Evolutionary conservation across 1,284 basidiomycete species (phyloP), one percentile per base, ranked within the genome.

Genomic region (Fomitiporia mediterranea): DNA sequence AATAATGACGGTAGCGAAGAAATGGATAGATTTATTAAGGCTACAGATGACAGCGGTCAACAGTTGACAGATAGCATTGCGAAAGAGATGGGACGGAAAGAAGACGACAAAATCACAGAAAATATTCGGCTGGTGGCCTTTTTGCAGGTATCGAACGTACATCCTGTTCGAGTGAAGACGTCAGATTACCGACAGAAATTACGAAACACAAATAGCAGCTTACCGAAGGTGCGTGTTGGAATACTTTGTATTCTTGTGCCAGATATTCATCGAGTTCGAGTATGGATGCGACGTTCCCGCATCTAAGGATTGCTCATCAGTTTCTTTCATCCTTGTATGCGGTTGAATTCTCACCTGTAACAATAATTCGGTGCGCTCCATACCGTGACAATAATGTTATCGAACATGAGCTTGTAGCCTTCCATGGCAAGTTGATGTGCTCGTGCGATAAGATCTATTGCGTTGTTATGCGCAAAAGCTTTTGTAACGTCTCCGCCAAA

Each of bases 321-420:
- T 4, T 48, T 34, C n/a, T n/a, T n/a, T n/a, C n/a, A n/a, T n/a
- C n/a, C n/a, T n/a, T n/a, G n/a, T n/a, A n/a, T n/a, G n/a, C 17
- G 28, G 1, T 17, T 28, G 23, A 49, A 59, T 27, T 43, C 15
- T 56, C 61, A 94, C 87, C 94, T 78, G 72, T 99, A 98, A 72
- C 96, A 99, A 69, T 99, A 99, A 71, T 98, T 99, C 2, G 95
- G 96, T 1, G 95, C 97, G 65, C 91, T 94, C 95, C 96, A 99
- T 19, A 99, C 95, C 1, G 97, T 99, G 8, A 99, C 97, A 63
- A 99, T 96, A 37, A 86, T 88, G 58, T 84, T 79, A 69, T 98
- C 94, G 65, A 98, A 98, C 94, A 98, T 98, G 69, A 96, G 80
- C 73, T 98, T 98, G 76, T 91, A 98, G 3, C 96, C 96, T 70